Evolutionary conservation across 2,329 filamentous ascomycete genomes (phyloP), one percentile per base, ranked within the genome.

Genomic region (Xylariaceae sp.): DNA sequence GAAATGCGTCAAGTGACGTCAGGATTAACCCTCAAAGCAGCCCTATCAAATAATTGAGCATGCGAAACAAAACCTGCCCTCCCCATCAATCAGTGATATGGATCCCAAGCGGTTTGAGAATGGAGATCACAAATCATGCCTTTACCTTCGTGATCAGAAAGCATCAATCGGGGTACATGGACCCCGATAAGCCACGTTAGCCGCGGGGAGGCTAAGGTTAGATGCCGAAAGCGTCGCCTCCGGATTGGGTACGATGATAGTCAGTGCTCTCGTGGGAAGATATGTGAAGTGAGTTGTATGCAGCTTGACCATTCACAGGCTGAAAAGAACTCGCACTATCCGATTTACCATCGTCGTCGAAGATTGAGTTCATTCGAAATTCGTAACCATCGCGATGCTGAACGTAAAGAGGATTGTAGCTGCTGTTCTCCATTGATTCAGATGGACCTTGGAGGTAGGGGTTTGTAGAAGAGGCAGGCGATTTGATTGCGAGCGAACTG

Each of bases 401-500:
- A 19, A 57, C 50, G 38, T 52, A 64, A 13, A 65, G 62, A 7
- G 63, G 63, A 34, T 65, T 64, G 37, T 57, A 60, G 18, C 41
- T 57, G 37, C 49, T 52, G 34, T 48, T 37, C 8, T 55, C 53
- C 31, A 53, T 47, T 9, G 53, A 40, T 19, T 56, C 53, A 2
- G 54, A 49, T 1, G 55, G 45, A 18, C 43, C 35, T 18, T 56
- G 53, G 19, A 63, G 38, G 39, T 61, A 60, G 4, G 55, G 56
- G 40, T 58, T 60, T 17, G 50, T 48, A 9, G 55, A 47, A 26
- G 54, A 34, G 19, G 37, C 13, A 19, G 49, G 42, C 16, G 52
- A 47, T 41, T 59, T 58, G 37, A 56, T 42, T 7, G 47, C 17
- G 22, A 55, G 43, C 33, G 44, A 48, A 39, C 50, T 51, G 48